phyloP scores from a whole-genome alignment of 495 filamentous ascomycete species.

The Penicillium verhagenii region DNA sequence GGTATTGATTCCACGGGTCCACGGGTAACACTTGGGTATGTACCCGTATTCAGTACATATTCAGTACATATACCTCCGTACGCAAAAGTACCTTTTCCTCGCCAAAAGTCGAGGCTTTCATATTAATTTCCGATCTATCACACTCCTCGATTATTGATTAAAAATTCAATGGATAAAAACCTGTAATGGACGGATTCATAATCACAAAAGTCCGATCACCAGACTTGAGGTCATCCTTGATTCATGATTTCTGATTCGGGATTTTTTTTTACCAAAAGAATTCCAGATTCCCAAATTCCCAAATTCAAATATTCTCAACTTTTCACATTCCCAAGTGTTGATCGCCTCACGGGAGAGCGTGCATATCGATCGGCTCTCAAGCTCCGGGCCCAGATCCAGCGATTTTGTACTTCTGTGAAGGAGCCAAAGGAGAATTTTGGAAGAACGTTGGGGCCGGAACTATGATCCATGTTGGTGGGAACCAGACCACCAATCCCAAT shows the following conservation, averaged over 20 bases:
- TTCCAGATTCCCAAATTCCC: no score
- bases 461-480: background rate
- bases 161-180: no score
- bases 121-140: background rate
- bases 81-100: background rate
- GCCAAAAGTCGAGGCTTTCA: background rate
- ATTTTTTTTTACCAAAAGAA: background rate
- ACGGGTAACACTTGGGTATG: no score
- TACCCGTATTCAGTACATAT: background rate
- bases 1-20: conserved; percentile 3
- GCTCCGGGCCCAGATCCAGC: conserved; percentile 3
- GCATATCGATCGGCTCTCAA: conserved; percentile 3
- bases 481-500: background rate
- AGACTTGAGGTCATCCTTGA: no score
- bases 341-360: background rate
- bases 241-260: background rate
- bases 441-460: background rate
- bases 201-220: no score
- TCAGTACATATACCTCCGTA: background rate
- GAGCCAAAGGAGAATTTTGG: background rate
- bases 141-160: background rate
- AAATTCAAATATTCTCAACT: background rate
- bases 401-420: background rate
- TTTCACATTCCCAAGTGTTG: background rate
- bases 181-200: no score